Evolutionary conservation across 805 yeast genomes (phyloP).

Genomic region (Lipomyces yamanashiensis): DNA sequence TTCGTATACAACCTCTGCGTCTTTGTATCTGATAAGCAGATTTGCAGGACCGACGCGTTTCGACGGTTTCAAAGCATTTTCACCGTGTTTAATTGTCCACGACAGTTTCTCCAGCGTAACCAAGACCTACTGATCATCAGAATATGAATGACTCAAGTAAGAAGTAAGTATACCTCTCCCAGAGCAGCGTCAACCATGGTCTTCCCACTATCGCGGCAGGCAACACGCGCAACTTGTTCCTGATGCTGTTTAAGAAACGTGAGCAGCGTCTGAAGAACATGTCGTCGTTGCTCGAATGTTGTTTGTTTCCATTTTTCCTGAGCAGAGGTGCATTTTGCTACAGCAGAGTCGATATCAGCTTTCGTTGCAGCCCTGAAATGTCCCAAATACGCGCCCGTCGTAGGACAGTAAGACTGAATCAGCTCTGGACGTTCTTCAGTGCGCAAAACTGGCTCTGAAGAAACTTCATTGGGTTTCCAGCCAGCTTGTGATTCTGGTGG

Average conservation of each 20-base stretch:
- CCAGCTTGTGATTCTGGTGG: constrained; percentile 27
- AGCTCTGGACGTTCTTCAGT: constrained; percentile 39
- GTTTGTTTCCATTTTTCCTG: constrained; percentile 60
- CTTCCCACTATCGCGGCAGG: constrained; percentile 96
- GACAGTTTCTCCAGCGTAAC: constrained; percentile 91
- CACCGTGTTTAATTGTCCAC: constrained; percentile 89
- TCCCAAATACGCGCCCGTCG: constrained; percentile 90
- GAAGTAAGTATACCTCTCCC: constrained; percentile 43
- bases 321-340: constrained; percentile 58
- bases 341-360: constrained; percentile 70
- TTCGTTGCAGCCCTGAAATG: constrained; percentile 65
- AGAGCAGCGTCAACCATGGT: constrained; percentile 93
- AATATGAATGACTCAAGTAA: constrained; percentile 2
- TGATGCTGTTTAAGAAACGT: constrained; percentile 80
- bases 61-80: constrained; percentile 67
- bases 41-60: constrained; percentile 86
- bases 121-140: constrained; percentile 62
- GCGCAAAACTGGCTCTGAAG: constrained; percentile 2
- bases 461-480: constrained; percentile 11
- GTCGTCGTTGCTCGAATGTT: constrained; percentile 66
- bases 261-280: constrained; percentile 70
- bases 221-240: constrained; percentile 83
- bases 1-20: constrained; percentile 91
- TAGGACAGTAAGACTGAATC: constrained; percentile 91
- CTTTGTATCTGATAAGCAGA: constrained; percentile 78